Base-by-base conservation (phyloP, 2,329 filamentous ascomycete species). In the Exophiala alcalophila region DNA sequence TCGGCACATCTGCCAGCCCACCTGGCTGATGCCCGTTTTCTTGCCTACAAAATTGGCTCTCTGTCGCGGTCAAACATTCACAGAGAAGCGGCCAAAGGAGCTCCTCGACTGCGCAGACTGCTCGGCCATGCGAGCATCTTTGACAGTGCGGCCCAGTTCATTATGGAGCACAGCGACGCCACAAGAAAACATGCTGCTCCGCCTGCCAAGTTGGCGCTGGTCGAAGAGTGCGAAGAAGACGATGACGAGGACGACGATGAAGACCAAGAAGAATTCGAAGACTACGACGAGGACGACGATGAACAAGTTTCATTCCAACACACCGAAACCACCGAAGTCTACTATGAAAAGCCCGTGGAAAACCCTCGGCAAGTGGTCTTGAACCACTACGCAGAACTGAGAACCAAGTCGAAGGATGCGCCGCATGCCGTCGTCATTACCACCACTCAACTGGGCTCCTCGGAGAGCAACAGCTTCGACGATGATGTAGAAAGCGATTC, bases 11-110 rank as follows among this genome's bases (percentile, higher is more conserved):
- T 32, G 5, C 32, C 32, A 3, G 12, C 15, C 27, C 12, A 11
- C 12, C 9, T 9, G 12, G 7, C 27, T 14, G 30, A 33, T n/a
- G n/a, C n/a, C n/a, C n/a, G n/a, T n/a, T n/a, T n/a, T 24, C 30
- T 44, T 7, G 49, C 49, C 16, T 49, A 52, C 28, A 41, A 49
- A 38, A 26, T 52, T 12, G 45, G 49, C 21, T 46, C 40, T 16
- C 29, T 49, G 23, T 49, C 49, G 12, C 36, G 30, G 15, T 31
- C 23, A 19, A 49, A 48, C 4, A 52, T 52, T 27, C 29, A 46
- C 26, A 33, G 31, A n/a, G 49, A 52, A 40, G 49, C 45, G 19
- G 30, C 33, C 28, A 52, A 47, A 29, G 10, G 41, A 10, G 41
- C 41, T 15, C 49, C 49, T 26, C 45, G 32, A 14, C 39, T 52